These are phyloP conservation scores for Leptodontidium sp. DNA, from an alignment of 2,329 filamentous ascomycete species.

Conservation along the genomic window DNA sequence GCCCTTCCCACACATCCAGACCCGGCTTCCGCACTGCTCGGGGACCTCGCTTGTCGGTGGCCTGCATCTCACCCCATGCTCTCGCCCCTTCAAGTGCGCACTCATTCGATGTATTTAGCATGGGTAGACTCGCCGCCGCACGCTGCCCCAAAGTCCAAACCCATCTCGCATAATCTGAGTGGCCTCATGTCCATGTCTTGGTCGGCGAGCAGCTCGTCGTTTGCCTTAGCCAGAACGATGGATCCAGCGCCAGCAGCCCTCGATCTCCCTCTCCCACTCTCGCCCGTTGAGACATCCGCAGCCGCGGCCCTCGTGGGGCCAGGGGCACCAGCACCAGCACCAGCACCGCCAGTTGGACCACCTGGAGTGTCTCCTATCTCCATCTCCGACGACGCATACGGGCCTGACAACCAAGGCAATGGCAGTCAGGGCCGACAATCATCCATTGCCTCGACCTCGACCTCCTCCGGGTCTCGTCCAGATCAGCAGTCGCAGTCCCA, in stretches of 20 bases:
- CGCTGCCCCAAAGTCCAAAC: slow-evolving; percentile 23
- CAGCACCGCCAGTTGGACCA: background rate
- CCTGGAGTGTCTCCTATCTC: slow-evolving; percentile 27
- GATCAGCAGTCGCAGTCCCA: slow-evolving; percentile 5
- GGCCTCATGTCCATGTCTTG: slow-evolving; percentile 33
- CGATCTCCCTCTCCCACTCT: background rate
- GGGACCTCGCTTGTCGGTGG: slow-evolving; percentile 24
- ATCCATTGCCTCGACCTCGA: slow-evolving; percentile 26
- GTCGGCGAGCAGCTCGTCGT: slow-evolving; percentile 35
- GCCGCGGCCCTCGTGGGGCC: slow-evolving; percentile 4
- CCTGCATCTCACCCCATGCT: background rate
- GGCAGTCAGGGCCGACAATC: slow-evolving; percentile 25
- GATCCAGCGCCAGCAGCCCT: slow-evolving; percentile 18
- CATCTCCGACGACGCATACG: slow-evolving; percentile 17
- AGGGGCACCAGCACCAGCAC: background rate
- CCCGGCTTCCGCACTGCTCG: background rate
- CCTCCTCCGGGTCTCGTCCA: slow-evolving; percentile 8
- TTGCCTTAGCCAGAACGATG: slow-evolving; percentile 22
- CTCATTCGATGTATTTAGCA: slow-evolving; percentile 28
- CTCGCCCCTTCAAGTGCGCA: slow-evolving; percentile 4
- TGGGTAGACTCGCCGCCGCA: slow-evolving; percentile 27
- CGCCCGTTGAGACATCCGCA: slow-evolving; percentile 2
- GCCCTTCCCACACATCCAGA: background rate
- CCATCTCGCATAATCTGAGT: slow-evolving; percentile 28
- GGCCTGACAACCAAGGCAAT: slow-evolving; percentile 28